A percentile compares a stretch with the other conserved stretches of the same genome.
Conservation (phyloP, 1,284 basidiomycete species). For the Trametes sp. region DNA sequence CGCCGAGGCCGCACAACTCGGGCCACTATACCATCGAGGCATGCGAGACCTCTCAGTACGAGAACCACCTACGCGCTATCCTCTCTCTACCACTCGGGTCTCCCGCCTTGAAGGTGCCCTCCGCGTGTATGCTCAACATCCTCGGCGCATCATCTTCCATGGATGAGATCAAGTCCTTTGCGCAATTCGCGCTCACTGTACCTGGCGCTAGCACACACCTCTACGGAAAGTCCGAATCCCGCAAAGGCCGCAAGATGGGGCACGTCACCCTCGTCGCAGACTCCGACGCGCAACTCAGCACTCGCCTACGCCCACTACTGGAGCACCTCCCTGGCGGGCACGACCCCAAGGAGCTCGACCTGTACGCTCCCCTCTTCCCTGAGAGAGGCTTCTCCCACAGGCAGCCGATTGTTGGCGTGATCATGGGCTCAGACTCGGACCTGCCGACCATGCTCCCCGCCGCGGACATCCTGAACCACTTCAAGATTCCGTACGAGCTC, state of each 20-base stretch:
- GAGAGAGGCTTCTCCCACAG: slow-evolving; percentile 62
- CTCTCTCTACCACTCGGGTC: slow-evolving; percentile 91
- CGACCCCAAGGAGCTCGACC: slow-evolving; percentile 56
- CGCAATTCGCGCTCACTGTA: slow-evolving; percentile 63
- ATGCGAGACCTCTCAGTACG: slow-evolving; percentile 95
- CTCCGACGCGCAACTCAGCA: slow-evolving; percentile 80
- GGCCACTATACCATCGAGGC: slow-evolving; percentile 99
- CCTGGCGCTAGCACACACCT: slow-evolving; percentile 89
- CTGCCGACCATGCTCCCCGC: slow-evolving; percentile 93
- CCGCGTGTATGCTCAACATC: slow-evolving; percentile 95
- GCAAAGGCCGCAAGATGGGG: slow-evolving; percentile 97
- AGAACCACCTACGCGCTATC: slow-evolving; percentile 98
- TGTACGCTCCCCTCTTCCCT: slow-evolving; percentile 59
- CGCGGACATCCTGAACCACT: slow-evolving; percentile 84
- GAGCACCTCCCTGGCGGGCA: slow-evolving; percentile 64
- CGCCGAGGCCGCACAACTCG: slow-evolving; percentile 98
- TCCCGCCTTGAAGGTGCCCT: slow-evolving; percentile 87
- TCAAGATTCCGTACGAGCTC: slow-evolving; percentile 90
- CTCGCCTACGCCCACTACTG: slow-evolving; percentile 77
- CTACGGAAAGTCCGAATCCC: slow-evolving; percentile 92
- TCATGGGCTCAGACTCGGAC: slow-evolving; percentile 99
- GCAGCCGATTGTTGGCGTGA: slow-evolving; percentile 89
- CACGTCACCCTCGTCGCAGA: slow-evolving; percentile 92
- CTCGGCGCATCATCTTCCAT: slow-evolving; percentile 81
- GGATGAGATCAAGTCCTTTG: slow-evolving; percentile 64